phyloP scores from a whole-genome alignment of 2,329 filamentous ascomycete species.

The Fusarium keratoplasticum region DNA sequence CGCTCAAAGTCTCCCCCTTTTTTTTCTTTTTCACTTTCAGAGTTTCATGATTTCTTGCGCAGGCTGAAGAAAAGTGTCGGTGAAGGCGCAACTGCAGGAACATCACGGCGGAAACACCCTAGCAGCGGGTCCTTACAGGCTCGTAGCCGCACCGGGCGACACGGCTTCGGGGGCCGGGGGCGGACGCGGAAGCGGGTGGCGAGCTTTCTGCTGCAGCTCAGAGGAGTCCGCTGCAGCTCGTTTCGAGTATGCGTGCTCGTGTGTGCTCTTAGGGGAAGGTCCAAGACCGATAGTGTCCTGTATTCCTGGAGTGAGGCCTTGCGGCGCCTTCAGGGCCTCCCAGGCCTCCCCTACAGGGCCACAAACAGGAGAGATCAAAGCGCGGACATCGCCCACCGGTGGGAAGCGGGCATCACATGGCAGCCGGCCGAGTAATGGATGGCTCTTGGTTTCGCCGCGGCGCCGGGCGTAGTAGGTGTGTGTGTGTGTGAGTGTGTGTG shows the following conservation, averaged over 20 bases:
- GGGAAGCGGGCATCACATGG: neutral
- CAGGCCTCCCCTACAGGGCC: neutral
- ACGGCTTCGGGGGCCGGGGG: constrained; percentile 39
- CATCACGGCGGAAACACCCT: constrained; percentile 40
- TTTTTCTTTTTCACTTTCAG: neutral
- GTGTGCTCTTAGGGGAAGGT: constrained; percentile 5
- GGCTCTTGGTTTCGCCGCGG: neutral
- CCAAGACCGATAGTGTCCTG: neutral
- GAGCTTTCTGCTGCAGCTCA: constrained; percentile 13
- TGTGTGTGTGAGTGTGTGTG: neutral
- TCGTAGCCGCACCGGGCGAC: constrained; percentile 26
- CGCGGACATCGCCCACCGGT: neutral
- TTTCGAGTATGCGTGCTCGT: constrained; percentile 1
- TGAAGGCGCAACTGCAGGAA: constrained; percentile 44
- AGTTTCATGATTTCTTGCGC: constrained; percentile 17
- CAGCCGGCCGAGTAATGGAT: constrained; percentile 6
- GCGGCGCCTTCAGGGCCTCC: neutral
- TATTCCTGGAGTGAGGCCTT: neutral
- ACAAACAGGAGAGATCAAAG: neutral
- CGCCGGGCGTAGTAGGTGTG: neutral
- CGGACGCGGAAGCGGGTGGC: constrained; percentile 32
- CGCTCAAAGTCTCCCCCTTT: constrained; percentile 5
- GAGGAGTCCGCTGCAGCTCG: neutral
- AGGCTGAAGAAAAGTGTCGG: constrained; percentile 33
- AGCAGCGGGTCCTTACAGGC: constrained; percentile 19